Evolutionary conservation across 176 grass and related monocot genomes (phyloP).

Genomic region (Musa schizocarpa): DNA sequence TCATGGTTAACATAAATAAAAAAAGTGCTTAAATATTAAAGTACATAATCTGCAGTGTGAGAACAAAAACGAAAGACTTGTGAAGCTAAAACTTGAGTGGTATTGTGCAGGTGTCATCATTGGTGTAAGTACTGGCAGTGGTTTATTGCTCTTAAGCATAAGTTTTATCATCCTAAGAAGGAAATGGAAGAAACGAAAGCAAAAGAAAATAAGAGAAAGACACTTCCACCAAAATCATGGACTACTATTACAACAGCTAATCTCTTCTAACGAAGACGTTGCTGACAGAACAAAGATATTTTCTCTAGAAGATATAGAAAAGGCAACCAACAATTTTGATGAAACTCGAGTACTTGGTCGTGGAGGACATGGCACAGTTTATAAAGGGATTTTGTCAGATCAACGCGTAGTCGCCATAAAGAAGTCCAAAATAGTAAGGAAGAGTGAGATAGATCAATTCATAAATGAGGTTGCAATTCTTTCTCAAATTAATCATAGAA

Average conservation of each 20-base stretch:
- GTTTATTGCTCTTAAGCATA: background rate
- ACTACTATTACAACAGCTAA: background rate
- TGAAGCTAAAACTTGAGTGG: too few species aligned
- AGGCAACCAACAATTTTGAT: background rate
- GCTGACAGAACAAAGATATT: too few species aligned
- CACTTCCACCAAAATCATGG: background rate
- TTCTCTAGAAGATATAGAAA: background rate
- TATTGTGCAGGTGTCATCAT: background rate
- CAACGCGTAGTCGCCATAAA: background rate
- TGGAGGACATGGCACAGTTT: background rate
- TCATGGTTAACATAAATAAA: background rate
- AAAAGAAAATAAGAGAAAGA: background rate
- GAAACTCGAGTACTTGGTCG: background rate
- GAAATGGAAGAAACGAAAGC: background rate
- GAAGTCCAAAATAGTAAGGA: background rate
- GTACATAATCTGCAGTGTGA: too few species aligned
- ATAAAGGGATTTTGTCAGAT: background rate
- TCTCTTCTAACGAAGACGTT: too few species aligned
- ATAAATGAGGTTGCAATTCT: slow-evolving; percentile 7
- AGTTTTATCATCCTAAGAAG: background rate
- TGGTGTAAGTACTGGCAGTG: background rate
- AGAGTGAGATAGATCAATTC: slow-evolving; percentile 10
- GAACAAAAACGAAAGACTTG: too few species aligned
- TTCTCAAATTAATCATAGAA: slow-evolving; percentile 6
- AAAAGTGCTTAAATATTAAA: background rate